Conservation (phyloP, 495 filamentous ascomycete genomes). For the Letharia lupina region DNA sequence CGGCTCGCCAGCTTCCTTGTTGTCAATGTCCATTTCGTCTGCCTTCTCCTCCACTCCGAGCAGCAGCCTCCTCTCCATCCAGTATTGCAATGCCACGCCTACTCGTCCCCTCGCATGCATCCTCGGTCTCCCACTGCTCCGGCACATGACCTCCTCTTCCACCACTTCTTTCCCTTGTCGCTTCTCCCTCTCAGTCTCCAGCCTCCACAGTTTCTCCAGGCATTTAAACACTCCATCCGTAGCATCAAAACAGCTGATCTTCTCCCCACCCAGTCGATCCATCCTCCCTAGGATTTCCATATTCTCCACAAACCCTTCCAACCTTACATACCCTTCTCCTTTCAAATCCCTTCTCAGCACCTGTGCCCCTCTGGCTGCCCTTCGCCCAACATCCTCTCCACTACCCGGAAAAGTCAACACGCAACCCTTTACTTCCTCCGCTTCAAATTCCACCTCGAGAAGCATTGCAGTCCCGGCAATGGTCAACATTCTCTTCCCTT, state of each 20-base stretch:
- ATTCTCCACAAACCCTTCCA: conserved; percentile 70
- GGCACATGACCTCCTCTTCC: conserved; percentile 50
- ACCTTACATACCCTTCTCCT: conserved; percentile 31
- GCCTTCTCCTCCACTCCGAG: conserved; percentile 30
- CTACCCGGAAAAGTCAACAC: conserved; percentile 40
- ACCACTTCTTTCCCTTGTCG: conserved; percentile 35
- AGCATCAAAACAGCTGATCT: conserved; percentile 81
- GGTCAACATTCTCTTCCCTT: conserved; percentile 46
- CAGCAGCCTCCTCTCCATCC: conserved; percentile 56
- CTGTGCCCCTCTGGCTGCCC: conserved; percentile 39
- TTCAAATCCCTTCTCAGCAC: conserved; percentile 45
- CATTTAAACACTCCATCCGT: conserved; percentile 70
- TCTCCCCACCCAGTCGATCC: conserved; percentile 69
- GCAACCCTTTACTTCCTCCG: conserved; percentile 39
- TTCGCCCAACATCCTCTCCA: conserved; percentile 36
- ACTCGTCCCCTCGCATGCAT: conserved; percentile 67
- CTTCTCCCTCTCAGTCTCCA: conserved; percentile 56
- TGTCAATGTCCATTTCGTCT: conserved; percentile 26
- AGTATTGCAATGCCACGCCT: conserved; percentile 79
- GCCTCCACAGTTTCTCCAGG: conserved; percentile 53
- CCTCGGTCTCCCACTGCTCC: conserved; percentile 63
- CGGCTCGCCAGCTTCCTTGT: conserved; percentile 1
- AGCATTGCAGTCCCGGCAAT: conserved; percentile 60
- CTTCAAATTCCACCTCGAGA: conserved; percentile 44
- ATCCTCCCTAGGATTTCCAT: conserved; percentile 67